These are phyloP conservation scores for Xylaria sp. DNA, from an alignment of 2,329 filamentous ascomycete species.

Conservation along the genomic window DNA sequence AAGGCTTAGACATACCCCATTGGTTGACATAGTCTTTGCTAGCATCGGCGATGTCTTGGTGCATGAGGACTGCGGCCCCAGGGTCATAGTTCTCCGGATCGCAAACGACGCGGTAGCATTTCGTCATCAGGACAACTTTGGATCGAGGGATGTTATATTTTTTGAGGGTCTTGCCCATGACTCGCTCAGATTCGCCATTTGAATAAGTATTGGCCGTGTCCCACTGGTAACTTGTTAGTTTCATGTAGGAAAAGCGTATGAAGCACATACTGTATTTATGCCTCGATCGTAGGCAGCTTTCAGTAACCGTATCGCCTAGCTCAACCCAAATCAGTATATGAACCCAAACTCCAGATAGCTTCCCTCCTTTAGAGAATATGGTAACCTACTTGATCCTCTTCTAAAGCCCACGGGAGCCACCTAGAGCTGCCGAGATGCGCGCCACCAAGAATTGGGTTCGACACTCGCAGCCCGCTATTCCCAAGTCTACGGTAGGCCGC, in stretches of 20 bases:
- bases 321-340: background rate
- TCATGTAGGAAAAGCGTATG: background rate
- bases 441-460: constrained; percentile 71
- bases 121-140: constrained; percentile 31
- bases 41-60: constrained; percentile 5
- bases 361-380: background rate
- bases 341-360: background rate
- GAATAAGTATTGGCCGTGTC: constrained; percentile 33
- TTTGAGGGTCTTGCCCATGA: constrained; percentile 31
- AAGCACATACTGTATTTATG: constrained; percentile 18
- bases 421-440: constrained; percentile 70
- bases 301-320: constrained; percentile 6
- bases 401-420: constrained; percentile 66
- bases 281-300: constrained; percentile 24
- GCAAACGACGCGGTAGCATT: constrained; percentile 22
- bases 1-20: constrained; percentile 41
- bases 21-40: constrained; percentile 31
- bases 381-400: constrained; percentile 62
- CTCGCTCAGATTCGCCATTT: constrained; percentile 26
- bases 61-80: background rate
- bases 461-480: constrained; percentile 70
- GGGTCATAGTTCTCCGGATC: constrained; percentile 6
- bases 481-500: constrained; percentile 66
- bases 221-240: background rate
- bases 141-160: constrained; percentile 31